Conservation (phyloP, 805 yeast species). For the Clavispora carvajalis region DNA sequence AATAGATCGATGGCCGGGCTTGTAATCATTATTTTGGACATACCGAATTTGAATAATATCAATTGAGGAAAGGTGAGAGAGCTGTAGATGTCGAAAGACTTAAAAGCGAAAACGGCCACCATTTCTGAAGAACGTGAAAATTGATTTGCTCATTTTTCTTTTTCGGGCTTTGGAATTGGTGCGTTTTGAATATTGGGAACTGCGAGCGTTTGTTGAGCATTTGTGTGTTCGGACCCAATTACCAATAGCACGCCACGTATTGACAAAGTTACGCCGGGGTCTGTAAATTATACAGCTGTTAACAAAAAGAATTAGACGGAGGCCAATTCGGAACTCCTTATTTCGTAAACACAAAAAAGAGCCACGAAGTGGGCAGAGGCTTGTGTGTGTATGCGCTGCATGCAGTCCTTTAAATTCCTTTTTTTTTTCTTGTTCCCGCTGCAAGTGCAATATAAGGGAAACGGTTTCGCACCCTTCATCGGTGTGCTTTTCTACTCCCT, state of each 20-base stretch:
- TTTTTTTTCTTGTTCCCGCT: not conserved
- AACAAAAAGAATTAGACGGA: no score
- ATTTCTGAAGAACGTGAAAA: no score
- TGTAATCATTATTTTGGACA: not conserved
- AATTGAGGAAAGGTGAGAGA: no score
- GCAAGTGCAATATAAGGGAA: not conserved
- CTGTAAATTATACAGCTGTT: no score
- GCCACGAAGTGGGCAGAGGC: not conserved
- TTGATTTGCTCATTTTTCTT: no score
- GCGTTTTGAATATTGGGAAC: not conserved
- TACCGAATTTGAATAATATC: no score
- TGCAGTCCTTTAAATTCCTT: not conserved
- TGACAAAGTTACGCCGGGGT: no score
- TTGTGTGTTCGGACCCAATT: not conserved
- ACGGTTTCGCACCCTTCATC: not conserved
- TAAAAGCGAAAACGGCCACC: no score
- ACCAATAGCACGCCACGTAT: no score
- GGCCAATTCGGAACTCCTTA: no score
- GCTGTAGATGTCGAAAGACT: no score
- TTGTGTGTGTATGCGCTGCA: not conserved
- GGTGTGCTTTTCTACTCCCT: not conserved
- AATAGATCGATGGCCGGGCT: not conserved
- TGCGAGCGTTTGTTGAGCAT: not conserved
- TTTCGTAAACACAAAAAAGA: not conserved
- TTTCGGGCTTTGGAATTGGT: not conserved